These are phyloP conservation scores for Wickerhamomyces pijperi DNA, from an alignment of 805 yeast species.

Conservation along the genomic window DNA sequence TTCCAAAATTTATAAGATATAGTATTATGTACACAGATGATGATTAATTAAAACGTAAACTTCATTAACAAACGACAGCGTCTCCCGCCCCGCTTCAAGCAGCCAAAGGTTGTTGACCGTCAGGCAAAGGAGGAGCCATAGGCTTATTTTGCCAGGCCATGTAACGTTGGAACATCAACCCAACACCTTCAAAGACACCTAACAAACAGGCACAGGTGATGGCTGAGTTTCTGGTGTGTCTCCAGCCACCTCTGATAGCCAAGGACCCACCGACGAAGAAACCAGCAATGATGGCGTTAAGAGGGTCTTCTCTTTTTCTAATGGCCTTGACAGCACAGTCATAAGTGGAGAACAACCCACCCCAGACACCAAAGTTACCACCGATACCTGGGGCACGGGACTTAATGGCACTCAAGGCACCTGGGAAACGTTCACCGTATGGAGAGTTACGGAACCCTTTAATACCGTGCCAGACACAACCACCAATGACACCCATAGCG, in stretches of 20 bases:
- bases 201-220: conserved; percentile 94
- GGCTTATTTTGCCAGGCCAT: conserved; percentile 78
- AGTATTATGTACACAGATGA: neutral
- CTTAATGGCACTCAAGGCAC: conserved; percentile 82
- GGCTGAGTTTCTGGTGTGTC: conserved; percentile 91
- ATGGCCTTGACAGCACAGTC: conserved; percentile 94
- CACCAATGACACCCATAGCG: conserved; percentile 99
- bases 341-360: conserved; percentile 91
- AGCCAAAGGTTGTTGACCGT: conserved; percentile 13
- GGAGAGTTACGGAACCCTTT: conserved; percentile 99
- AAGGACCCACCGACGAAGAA: conserved; percentile 96
- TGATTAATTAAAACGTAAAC: neutral
- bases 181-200: conserved; percentile 97
- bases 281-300: conserved; percentile 97
- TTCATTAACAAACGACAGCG: neutral
- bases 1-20: neutral
- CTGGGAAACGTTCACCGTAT: conserved; percentile 85
- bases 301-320: conserved; percentile 96
- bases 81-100: neutral
- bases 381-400: conserved; percentile 98
- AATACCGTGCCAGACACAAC: conserved; percentile 97
- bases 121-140: conserved; percentile 49
- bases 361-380: conserved; percentile 99
- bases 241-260: conserved; percentile 98
- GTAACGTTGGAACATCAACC: conserved; percentile 86